Percentiles rank a stretch among this genome's conserved stretches.
These are phyloP conservation scores for Suillus sp. DNA, from an alignment of 768 basidiomycete genomes.

Conservation along the genomic window DNA sequence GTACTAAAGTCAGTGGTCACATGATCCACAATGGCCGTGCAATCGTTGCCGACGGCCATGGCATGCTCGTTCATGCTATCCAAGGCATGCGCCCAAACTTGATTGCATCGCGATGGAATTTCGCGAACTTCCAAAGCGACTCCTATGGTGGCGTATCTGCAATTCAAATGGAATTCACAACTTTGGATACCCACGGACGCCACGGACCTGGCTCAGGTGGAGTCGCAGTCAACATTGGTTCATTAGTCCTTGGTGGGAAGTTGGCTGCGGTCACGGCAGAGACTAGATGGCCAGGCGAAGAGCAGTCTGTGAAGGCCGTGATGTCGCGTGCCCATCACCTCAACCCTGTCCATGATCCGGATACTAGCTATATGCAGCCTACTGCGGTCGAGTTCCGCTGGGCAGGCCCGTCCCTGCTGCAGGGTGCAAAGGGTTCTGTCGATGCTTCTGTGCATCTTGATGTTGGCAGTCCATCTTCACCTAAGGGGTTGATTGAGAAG, in stretches of 20 bases:
- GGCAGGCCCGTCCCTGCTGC: constrained; percentile 67
- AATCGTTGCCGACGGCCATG: constrained; percentile 56
- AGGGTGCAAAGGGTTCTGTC: constrained; percentile 52
- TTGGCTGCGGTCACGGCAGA: constrained; percentile 77
- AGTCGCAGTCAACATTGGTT: constrained; percentile 84
- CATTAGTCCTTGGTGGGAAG: constrained; percentile 78
- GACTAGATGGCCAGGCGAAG: constrained; percentile 73
- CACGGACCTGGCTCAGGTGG: constrained; percentile 80
- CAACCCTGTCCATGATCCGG: constrained; percentile 61
- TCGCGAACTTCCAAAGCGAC: constrained; percentile 84
- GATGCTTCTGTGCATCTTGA: constrained; percentile 58
- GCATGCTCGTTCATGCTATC: constrained; percentile 94
- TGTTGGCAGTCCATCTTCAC: constrained; percentile 57
- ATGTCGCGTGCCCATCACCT: constrained; percentile 70
- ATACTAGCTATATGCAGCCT: constrained; percentile 83
- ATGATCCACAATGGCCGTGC: constrained; percentile 69
- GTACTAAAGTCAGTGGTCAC: constrained; percentile 60
- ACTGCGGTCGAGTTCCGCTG: constrained; percentile 71
- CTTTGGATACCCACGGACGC: constrained; percentile 75
- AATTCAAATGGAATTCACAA: constrained; percentile 95
- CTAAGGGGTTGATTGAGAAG: constrained; percentile 84
- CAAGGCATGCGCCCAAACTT: constrained; percentile 98
- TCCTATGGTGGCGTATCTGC: constrained; percentile 77
- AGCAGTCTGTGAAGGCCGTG: constrained; percentile 46
- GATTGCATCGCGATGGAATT: constrained; percentile 94